Evolutionary conservation across 169 alveolate genomes (phyloP), one percentile per base, ranked within the genome.

Genomic region (Sarcocystis neurona): DNA sequence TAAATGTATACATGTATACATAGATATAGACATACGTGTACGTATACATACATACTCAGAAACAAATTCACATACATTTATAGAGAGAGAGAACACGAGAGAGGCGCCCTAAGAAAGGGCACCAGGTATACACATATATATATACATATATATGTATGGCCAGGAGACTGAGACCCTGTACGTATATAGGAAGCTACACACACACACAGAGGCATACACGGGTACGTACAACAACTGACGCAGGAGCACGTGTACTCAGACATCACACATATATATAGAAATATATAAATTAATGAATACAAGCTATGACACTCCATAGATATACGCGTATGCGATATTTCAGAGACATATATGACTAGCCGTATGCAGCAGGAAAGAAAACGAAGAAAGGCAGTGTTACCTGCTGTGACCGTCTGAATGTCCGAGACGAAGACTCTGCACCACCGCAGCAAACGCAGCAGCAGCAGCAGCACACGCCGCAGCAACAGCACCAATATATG

Each of bases 351-450:
- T 23, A 23, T 27, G n/a, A 58, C 72, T 58, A 27, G 15, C 15
- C n/a, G 5, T 3, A 58, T 23, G n/a, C 72, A 18, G 72, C 72
- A 34, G 72, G n/a, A 34, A 58, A 48, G 3, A 23, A 27, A 3
- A 58, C 2, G 2, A 34, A 18, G 72, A 58, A 58, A 39, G 75
- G 66, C 6, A 41, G n/a, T 44, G 75, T 1, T 46, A 85, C 90
- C 90, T 48, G 90, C 90, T 37, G 68, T 66, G 39, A 85, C 90
- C 85, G 90, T 85, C 37, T 85, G 90, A 84, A 85, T 72, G 60
- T 85, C 90, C 20, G 90, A 85, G 43, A 85, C 90, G 72, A 68
- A 85, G 56, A 85, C 6, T 58, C 90, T 85, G 72, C 34, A n/a
- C 53, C 63, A 60, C 32, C 68, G 48, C 41, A 50, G 72, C 66